Base-by-base conservation (phyloP, 495 filamentous ascomycete species). In the Aspergillus taichungensis region DNA sequence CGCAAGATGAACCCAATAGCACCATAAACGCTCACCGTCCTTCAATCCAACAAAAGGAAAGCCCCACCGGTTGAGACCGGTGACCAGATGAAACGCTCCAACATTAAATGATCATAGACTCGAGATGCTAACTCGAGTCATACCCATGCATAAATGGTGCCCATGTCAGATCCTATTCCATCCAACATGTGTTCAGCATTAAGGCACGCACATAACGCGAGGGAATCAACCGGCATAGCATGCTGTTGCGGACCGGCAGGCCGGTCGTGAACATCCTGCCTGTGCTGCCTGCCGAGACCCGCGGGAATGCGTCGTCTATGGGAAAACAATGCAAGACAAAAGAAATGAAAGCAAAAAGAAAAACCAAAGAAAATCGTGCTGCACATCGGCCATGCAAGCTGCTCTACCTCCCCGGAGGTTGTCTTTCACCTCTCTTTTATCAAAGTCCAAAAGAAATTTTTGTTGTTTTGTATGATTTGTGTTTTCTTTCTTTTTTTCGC, bases 1-100 rank as follows among this genome's bases (percentile, higher is more conserved):
- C 47, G 53, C 43, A 50, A 60, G 35, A 41, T 50, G 46, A 52
- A 24, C 18, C 45, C 46, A 54, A 52, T 47, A 56, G 44, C 52
- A 53, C 49, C 46, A 49, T 34, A 54, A 24, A 51, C 51, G 51
- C 48, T 52, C 48, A 47, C 50, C 55, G 45, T 53, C 37, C 49
- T 50, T 52, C 50, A 43, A 33, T 35, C 40, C 45, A 39, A 48
- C 39, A 51, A 44, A 56, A 49, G 45, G 36, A 46, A 45, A 48
- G 40, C 42, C 38, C 46, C 30, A 24, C 18, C 18, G 18, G 18
- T 24, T 24, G 18, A 24, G 2, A 24, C 35, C 40, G 10, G n/a
- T n/a, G 33, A 42, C 27, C 28, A 42, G 29, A 42, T 8, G 8
- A 37, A 33, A 39, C 18, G 39, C 27, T 14, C 11, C 14, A 46